Conservation (phyloP, 345 rosid species). For the Dipteronia sinensis region DNA sequence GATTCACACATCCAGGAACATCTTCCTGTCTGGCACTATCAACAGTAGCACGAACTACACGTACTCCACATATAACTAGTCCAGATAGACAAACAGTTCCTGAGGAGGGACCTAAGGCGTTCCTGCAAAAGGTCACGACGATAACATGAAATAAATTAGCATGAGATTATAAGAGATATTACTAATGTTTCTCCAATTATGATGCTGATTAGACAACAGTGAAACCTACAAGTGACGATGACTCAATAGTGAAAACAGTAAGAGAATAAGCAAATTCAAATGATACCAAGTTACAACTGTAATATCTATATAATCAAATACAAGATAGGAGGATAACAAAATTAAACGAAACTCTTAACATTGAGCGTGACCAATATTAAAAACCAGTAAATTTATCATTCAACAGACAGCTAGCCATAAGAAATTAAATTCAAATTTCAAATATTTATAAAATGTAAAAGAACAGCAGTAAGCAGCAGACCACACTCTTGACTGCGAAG, state of each 20-base stretch:
- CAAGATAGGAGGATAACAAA: not conserved
- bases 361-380: not conserved
- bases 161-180: not conserved
- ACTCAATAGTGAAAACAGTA: not conserved
- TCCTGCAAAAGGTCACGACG: constrained; percentile 50
- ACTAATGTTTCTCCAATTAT: not conserved
- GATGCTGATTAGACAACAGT: not conserved
- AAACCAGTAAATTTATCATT: not conserved
- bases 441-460: not conserved
- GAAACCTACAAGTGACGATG: not conserved
- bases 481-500: not conserved
- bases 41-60: constrained; percentile 75
- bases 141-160: not conserved
- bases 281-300: not conserved
- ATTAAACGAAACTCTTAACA: not conserved
- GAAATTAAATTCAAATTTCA: not conserved
- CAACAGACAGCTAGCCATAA: not conserved
- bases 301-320: not conserved
- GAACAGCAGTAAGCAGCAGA: not conserved
- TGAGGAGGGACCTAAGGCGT: constrained; percentile 83
- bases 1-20: constrained; percentile 64
- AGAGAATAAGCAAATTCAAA: not conserved
- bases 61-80: constrained; percentile 65
- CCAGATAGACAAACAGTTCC: constrained; percentile 95
- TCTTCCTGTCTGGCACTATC: constrained; percentile 80